Percentiles rank a stretch among this genome's conserved stretches.
These are phyloP conservation scores for Fusarium virguliforme DNA, from an alignment of 2,329 filamentous ascomycete genomes.

Conservation along the genomic window DNA sequence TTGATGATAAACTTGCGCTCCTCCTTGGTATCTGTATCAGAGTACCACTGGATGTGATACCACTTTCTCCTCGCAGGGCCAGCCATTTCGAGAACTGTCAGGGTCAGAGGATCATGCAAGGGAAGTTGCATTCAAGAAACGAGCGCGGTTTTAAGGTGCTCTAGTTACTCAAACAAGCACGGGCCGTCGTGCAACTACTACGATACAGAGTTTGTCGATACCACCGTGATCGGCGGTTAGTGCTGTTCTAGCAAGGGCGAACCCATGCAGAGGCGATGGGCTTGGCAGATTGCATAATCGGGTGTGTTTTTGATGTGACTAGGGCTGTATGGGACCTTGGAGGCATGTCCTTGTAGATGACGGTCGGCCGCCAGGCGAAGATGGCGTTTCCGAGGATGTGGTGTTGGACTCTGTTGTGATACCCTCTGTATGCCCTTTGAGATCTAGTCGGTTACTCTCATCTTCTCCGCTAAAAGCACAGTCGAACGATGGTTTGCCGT, in stretches of 20 bases:
- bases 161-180: not conserved
- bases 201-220: not conserved
- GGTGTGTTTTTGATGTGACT: slow-evolving; percentile 2
- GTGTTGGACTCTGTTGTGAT: not conserved
- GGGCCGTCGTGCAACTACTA: not conserved
- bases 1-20: slow-evolving; percentile 54
- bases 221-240: not conserved
- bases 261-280: slow-evolving; percentile 3
- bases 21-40: slow-evolving; percentile 26
- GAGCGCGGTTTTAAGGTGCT: slow-evolving; percentile 16
- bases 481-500: not conserved
- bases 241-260: slow-evolving; percentile 6
- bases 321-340: not conserved
- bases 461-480: not conserved
- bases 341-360: not conserved
- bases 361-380: not conserved
- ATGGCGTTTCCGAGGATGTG: not conserved
- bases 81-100: slow-evolving; percentile 18
- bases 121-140: not conserved
- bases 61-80: slow-evolving; percentile 29
- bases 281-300: slow-evolving; percentile 14
- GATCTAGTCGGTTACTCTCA: not conserved
- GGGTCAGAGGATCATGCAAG: slow-evolving; percentile 7
- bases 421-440: too few species aligned
- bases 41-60: slow-evolving; percentile 35